Conservation (phyloP, 371 early-diverging fungal genomes). For the Zopfochytrium polystomum region DNA sequence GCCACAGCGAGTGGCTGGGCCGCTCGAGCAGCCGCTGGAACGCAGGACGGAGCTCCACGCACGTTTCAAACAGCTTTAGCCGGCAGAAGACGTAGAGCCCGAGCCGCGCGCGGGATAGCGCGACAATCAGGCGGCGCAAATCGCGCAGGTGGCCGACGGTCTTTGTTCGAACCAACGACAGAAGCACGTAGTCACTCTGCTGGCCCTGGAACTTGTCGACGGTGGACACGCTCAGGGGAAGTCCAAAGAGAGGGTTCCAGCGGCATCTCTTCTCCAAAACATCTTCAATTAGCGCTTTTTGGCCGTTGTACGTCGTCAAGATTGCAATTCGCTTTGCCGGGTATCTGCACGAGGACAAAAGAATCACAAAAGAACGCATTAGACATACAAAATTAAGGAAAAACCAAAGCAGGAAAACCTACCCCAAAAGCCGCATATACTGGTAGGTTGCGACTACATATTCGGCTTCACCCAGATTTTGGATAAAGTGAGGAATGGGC, state of each 20-base stretch:
- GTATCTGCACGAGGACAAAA: conserved; percentile 50
- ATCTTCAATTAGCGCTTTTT: conserved; percentile 84
- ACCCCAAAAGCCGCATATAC: conserved; percentile 91
- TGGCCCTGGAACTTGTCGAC: conserved; percentile 95
- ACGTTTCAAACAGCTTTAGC: conserved; percentile 65
- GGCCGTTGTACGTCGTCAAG: conserved; percentile 94
- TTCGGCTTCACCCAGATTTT: conserved; percentile 97
- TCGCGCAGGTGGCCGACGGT: conserved; percentile 89
- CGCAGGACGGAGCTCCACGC: conserved; percentile 71
- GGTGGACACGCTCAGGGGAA: conserved; percentile 72
- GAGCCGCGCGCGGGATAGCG: conserved; percentile 86
- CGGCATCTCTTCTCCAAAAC: conserved; percentile 79
- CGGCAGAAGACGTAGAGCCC: conserved; percentile 91
- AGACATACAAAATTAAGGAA: conserved; percentile 17
- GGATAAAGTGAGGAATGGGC: conserved; percentile 50
- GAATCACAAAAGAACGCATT: neutral
- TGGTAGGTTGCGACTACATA: conserved; percentile 89
- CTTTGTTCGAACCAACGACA: conserved; percentile 91
- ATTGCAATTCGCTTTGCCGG: conserved; percentile 83
- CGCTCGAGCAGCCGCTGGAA: conserved; percentile 49
- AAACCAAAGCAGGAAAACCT: conserved; percentile 16
- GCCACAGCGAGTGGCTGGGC: conserved; percentile 51
- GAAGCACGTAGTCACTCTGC: conserved; percentile 87
- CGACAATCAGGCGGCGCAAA: conserved; percentile 81
- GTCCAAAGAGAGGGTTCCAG: conserved; percentile 73